Conservation (phyloP, 2,329 filamentous ascomycete genomes). For the Aureobasidium sp. region DNA sequence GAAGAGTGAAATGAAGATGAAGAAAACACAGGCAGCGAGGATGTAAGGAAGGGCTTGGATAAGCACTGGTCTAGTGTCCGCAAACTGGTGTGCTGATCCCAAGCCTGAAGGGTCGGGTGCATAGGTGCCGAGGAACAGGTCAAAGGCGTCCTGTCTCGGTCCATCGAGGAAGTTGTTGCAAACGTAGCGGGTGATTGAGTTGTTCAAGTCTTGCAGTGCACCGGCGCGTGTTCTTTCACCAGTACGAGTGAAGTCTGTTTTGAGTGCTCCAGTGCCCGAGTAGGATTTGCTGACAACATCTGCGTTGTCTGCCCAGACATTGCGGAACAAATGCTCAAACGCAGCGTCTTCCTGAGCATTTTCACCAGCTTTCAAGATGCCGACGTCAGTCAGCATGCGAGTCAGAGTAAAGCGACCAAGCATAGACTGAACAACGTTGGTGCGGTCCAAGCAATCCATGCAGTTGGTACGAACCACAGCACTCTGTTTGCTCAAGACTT, state of each 20-base stretch:
- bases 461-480: constrained; percentile 96
- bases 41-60: constrained; percentile 94
- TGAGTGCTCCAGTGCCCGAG: constrained; percentile 92
- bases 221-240: constrained; percentile 81
- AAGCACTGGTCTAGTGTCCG: constrained; percentile 74
- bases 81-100: constrained; percentile 68
- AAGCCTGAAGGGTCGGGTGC: constrained; percentile 65
- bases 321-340: constrained; percentile 90
- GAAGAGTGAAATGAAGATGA: constrained; percentile 67
- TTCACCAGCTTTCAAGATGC: constrained; percentile 68
- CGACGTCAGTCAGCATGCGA: constrained; percentile 78
- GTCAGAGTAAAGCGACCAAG: constrained; percentile 83
- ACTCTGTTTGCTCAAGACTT: constrained; percentile 73
- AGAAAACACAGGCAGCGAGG: constrained; percentile 76
- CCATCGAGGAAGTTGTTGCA: constrained; percentile 94
- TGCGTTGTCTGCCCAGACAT: constrained; percentile 97
- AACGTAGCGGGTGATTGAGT: constrained; percentile 82
- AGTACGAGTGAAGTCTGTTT: constrained; percentile 95
- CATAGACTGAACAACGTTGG: constrained; percentile 97
- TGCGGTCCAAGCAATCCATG: constrained; percentile 98
- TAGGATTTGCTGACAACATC: constrained; percentile 91
- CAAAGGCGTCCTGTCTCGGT: constrained; percentile 88
- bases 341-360: constrained; percentile 70
- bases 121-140: constrained; percentile 86
- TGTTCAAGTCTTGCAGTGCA: constrained; percentile 76